A percentile compares a stretch with the other conserved stretches of the same genome.
phyloP scores from a whole-genome alignment of 352 stramenopile species.

The Globisporangium splendens region DNA sequence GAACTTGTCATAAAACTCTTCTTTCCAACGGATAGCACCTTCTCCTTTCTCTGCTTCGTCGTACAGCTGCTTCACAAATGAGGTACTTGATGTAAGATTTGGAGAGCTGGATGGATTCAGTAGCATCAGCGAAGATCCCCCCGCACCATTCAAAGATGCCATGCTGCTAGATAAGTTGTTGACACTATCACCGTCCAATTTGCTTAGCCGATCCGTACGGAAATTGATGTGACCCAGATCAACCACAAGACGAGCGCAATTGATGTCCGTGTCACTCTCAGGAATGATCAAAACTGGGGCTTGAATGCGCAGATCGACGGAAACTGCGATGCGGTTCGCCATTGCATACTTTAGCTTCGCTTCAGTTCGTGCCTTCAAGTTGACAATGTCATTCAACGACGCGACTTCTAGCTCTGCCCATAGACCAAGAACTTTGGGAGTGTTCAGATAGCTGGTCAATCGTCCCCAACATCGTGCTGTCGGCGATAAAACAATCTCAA shows the following conservation, averaged over 20 bases:
- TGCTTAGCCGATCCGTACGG: constrained; percentile 75
- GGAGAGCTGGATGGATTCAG: constrained; percentile 39
- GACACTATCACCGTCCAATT: constrained; percentile 57
- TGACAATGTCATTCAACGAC: constrained; percentile 89
- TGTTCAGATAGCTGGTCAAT: constrained; percentile 71
- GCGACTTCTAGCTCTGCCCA: constrained; percentile 87
- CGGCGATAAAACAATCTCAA: constrained; percentile 85
- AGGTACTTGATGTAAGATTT: constrained; percentile 49
- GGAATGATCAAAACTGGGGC: constrained; percentile 83
- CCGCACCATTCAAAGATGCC: constrained; percentile 24
- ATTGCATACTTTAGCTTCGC: constrained; percentile 89
- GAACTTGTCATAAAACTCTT: constrained; percentile 91
- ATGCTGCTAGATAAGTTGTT: constrained; percentile 27
- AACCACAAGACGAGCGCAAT: constrained; percentile 73
- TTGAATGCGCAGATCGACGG: constrained; percentile 81
- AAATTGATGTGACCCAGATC: constrained; percentile 86
- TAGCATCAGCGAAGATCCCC: constrained; percentile 35
- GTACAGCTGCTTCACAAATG: constrained; percentile 83
- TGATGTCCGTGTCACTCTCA: constrained; percentile 74
- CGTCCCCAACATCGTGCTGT: constrained; percentile 81
- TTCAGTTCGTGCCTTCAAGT: constrained; percentile 81
- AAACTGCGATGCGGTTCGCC: constrained; percentile 79
- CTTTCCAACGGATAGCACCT: constrained; percentile 84
- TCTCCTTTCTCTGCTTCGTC: constrained; percentile 84
- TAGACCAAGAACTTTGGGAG: constrained; percentile 66